phyloP scores from a whole-genome alignment of 2,329 filamentous ascomycete species.

The Xylariaceae sp. region DNA sequence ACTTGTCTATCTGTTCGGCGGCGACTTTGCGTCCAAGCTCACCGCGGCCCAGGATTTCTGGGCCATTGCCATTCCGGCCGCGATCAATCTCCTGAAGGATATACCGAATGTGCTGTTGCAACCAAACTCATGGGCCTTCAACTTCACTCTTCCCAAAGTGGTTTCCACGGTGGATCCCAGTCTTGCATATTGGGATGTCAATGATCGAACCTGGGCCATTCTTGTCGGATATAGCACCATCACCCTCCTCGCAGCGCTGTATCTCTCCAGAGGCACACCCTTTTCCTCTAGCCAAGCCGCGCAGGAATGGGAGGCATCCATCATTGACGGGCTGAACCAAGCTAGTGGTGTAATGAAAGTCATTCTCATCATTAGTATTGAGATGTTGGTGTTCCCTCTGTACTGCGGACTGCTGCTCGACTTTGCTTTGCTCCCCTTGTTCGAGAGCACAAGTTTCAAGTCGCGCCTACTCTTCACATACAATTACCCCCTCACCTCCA shows the following conservation, averaged over 20 bases:
- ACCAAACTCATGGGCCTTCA: slow-evolving; percentile 57
- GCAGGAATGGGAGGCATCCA: slow-evolving; percentile 66
- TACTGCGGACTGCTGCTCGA: slow-evolving; percentile 94
- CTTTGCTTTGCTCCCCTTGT: slow-evolving; percentile 81
- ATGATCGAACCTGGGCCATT: slow-evolving; percentile 68
- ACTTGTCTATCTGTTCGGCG: slow-evolving; percentile 43
- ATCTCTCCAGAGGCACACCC: slow-evolving; percentile 69
- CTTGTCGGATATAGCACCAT: slow-evolving; percentile 76
- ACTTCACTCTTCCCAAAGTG: slow-evolving; percentile 43
- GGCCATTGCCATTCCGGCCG: slow-evolving; percentile 14
- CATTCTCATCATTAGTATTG: slow-evolving; percentile 95
- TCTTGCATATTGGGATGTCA: slow-evolving; percentile 63
- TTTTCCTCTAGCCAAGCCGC: slow-evolving; percentile 56
- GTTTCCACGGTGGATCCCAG: slow-evolving; percentile 46
- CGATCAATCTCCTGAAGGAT: slow-evolving; percentile 27
- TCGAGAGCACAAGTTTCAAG: slow-evolving; percentile 72
- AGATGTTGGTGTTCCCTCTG: slow-evolving; percentile 95
- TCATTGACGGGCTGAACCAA: slow-evolving; percentile 83
- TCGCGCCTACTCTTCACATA: slow-evolving; percentile 76
- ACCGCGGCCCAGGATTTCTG: slow-evolving; percentile 20
- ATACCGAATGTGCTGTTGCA: slow-evolving; percentile 38
- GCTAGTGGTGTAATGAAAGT: slow-evolving; percentile 97
- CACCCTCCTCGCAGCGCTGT: slow-evolving; percentile 69
- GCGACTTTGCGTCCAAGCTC: slow-evolving; percentile 37
- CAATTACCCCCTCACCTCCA: slow-evolving; percentile 78